Conservation (phyloP, 345 rosid genomes). For the Firmiana major region DNA sequence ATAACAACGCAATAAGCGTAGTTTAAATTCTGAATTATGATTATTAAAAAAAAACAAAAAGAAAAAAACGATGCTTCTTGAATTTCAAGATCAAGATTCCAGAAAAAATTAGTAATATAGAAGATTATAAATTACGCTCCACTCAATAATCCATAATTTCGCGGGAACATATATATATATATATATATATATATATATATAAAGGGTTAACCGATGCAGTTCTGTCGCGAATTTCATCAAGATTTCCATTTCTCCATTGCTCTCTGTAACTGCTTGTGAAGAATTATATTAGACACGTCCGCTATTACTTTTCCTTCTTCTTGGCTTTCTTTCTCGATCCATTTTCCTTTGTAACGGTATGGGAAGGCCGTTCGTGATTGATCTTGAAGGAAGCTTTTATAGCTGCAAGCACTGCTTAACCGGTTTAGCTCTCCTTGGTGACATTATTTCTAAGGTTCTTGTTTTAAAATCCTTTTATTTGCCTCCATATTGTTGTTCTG, state of each 20-base stretch:
- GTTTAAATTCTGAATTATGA: no score
- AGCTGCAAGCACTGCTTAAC: conserved; percentile 73
- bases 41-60: no score
- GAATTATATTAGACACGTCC: neutral
- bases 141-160: neutral
- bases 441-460: conserved; percentile 61
- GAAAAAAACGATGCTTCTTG: no score
- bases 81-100: no score
- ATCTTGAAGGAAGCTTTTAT: conserved; percentile 55
- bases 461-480: neutral
- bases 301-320: conserved; percentile 1
- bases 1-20: no score
- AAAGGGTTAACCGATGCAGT: neutral
- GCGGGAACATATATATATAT: neutral
- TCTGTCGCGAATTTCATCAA: neutral
- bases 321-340: neutral
- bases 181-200: no score
- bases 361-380: conserved; percentile 65
- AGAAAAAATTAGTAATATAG: neutral
- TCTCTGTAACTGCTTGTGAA: neutral
- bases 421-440: conserved; percentile 50
- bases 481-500: neutral
- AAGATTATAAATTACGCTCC: neutral
- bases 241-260: neutral
- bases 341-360: conserved; percentile 11